These are phyloP conservation scores for Fusarium haematococcum DNA, from an alignment of 2,329 filamentous ascomycete species.

Conservation along the genomic window DNA sequence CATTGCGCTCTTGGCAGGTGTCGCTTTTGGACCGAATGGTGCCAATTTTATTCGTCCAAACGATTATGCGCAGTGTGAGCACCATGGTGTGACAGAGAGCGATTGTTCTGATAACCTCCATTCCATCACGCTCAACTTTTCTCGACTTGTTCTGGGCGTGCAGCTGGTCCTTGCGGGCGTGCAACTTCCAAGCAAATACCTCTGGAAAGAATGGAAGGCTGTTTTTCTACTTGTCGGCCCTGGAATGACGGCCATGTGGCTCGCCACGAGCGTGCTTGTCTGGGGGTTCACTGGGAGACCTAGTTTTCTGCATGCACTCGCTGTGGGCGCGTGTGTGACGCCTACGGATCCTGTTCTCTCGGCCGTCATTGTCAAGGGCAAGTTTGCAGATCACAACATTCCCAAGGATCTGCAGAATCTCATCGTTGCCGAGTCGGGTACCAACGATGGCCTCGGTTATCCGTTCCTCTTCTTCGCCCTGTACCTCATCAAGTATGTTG, in stretches of 20 bases:
- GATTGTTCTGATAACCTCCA: constrained; percentile 68
- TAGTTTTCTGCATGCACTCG: constrained; percentile 81
- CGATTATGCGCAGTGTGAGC: constrained; percentile 72
- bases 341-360: constrained; percentile 91
- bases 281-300: constrained; percentile 81
- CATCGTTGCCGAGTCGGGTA: constrained; percentile 84
- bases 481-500: constrained; percentile 81
- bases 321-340: constrained; percentile 87
- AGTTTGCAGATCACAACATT: constrained; percentile 92
- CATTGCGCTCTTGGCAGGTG: constrained; percentile 83
- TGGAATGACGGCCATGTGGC: constrained; percentile 89
- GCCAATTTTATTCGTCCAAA: constrained; percentile 80
- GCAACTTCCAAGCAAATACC: constrained; percentile 86
- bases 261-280: constrained; percentile 81
- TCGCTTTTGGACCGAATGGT: constrained; percentile 82
- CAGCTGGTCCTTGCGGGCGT: constrained; percentile 91
- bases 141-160: constrained; percentile 87
- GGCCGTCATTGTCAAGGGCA: constrained; percentile 92
- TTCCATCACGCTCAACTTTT: constrained; percentile 84
- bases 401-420: constrained; percentile 84
- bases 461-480: constrained; percentile 88
- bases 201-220: constrained; percentile 82
- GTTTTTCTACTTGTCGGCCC: constrained; percentile 82
- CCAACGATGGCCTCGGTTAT: constrained; percentile 90
- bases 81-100: neutral